Conservation (phyloP, 352 stramenopile species). For the Pythium insidiosum region DNA sequence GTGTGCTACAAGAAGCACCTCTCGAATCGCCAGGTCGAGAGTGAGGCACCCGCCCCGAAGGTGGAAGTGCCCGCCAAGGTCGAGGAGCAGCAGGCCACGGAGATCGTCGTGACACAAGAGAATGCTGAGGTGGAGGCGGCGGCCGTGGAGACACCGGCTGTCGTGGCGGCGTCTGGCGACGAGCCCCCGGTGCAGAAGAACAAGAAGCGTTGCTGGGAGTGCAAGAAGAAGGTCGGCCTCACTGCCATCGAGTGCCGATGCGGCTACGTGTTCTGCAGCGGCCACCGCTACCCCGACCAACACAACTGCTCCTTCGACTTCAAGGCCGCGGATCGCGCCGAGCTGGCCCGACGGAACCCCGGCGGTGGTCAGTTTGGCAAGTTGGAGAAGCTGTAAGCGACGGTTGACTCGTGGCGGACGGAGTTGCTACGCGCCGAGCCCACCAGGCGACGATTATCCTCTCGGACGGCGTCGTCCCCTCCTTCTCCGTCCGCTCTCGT, state of each 20-base stretch:
- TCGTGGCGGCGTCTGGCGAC: constrained; percentile 9
- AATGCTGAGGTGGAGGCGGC: constrained; percentile 12
- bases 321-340: constrained; percentile 62
- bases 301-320: constrained; percentile 85
- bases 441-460: too few species aligned
- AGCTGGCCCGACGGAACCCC: constrained; percentile 73
- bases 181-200: constrained; percentile 80
- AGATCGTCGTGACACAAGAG: not conserved
- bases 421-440: too few species aligned
- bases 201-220: constrained; percentile 87
- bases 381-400: constrained; percentile 75
- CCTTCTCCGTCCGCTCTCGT: too few species aligned
- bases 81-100: constrained; percentile 9
- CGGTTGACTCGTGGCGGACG: too few species aligned
- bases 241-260: constrained; percentile 87
- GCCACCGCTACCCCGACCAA: constrained; percentile 83
- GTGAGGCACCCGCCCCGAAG: constrained; percentile 20
- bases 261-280: constrained; percentile 82
- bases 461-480: too few species aligned
- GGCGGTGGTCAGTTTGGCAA: constrained; percentile 81
- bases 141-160: constrained; percentile 1
- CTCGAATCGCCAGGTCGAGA: constrained; percentile 57
- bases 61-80: constrained; percentile 10
- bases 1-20: constrained; percentile 84
- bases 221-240: constrained; percentile 88